Conservation (phyloP, 1,284 basidiomycete species). For the Ganoderma lingzhi region DNA sequence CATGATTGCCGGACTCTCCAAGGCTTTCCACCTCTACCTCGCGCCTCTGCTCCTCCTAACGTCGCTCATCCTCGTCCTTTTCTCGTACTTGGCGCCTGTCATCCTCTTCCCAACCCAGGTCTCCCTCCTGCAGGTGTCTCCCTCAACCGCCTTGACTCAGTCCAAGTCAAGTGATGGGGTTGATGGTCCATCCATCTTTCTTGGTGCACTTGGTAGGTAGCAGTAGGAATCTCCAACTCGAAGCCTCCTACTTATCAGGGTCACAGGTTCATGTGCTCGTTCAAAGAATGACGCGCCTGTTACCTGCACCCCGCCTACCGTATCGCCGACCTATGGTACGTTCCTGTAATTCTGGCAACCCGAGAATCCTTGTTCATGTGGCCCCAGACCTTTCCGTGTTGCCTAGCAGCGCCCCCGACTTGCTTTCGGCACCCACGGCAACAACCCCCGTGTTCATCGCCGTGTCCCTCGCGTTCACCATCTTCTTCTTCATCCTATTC, state of each 20-base stretch:
- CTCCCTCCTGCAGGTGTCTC: slow-evolving; percentile 68
- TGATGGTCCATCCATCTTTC: slow-evolving; percentile 76
- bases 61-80: slow-evolving; percentile 67
- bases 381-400: slow-evolving; percentile 67
- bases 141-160: slow-evolving; percentile 60
- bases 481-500: slow-evolving; percentile 75
- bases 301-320: slow-evolving; percentile 62
- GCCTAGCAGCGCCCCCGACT: slow-evolving; percentile 61
- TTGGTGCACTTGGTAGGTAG: slow-evolving; percentile 69
- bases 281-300: slow-evolving; percentile 55
- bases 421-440: slow-evolving; percentile 68
- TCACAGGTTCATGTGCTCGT: slow-evolving; percentile 73
- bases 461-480: slow-evolving; percentile 63
- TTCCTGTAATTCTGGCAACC: slow-evolving; percentile 9
- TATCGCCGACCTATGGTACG: slow-evolving; percentile 72
- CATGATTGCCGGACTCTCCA: slow-evolving; percentile 78
- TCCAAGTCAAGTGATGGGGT: slow-evolving; percentile 48
- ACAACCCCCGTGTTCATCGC: slow-evolving; percentile 72
- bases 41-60: slow-evolving; percentile 72
- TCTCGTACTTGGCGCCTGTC: slow-evolving; percentile 71
- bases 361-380: slow-evolving; percentile 11
- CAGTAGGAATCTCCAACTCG: background rate
- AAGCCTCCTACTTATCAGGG: background rate
- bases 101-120: slow-evolving; percentile 68
- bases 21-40: slow-evolving; percentile 73